phyloP scores from a whole-genome alignment of 2,329 filamentous ascomycete species.

The Nemania abortiva region DNA sequence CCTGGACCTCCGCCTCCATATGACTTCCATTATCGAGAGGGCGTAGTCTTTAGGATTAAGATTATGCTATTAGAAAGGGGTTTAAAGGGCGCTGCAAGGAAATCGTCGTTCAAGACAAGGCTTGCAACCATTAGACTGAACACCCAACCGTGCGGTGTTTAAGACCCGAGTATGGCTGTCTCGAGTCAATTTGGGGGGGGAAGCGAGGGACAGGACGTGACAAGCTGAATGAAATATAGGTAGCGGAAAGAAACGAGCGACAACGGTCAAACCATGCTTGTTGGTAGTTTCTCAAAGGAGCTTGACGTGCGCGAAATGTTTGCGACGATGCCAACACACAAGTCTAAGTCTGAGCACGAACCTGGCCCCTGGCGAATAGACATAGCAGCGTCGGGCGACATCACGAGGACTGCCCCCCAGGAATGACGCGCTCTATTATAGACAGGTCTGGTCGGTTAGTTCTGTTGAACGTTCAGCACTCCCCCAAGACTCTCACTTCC shows the following conservation, averaged over 20 bases:
- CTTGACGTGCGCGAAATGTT: slow-evolving; percentile 16
- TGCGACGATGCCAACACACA: slow-evolving; percentile 2
- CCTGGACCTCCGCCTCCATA: slow-evolving; percentile 46
- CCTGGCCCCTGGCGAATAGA: slow-evolving; percentile 12
- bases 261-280: slow-evolving; percentile 9
- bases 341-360: slow-evolving; percentile 18
- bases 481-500: not conserved
- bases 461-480: not conserved
- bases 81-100: not conserved
- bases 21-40: slow-evolving; percentile 28
- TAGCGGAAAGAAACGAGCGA: slow-evolving; percentile 14
- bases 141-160: slow-evolving; percentile 3
- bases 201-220: slow-evolving; percentile 17
- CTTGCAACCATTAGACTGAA: not conserved
- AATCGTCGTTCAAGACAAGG: not conserved
- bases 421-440: slow-evolving; percentile 24
- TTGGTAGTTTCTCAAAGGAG: slow-evolving; percentile 2
- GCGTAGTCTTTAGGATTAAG: slow-evolving; percentile 17
- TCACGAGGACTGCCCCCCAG: slow-evolving; percentile 12
- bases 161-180: not conserved
- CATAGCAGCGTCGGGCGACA: slow-evolving; percentile 16
- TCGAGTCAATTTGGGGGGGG: not conserved
- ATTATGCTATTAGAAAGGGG: slow-evolving; percentile 25
- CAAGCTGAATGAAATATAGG: slow-evolving; percentile 1
- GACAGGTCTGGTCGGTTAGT: not conserved